phyloP scores from a whole-genome alignment of 2,329 filamentous ascomycete genomes.

The Pseudopithomyces chartarum region DNA sequence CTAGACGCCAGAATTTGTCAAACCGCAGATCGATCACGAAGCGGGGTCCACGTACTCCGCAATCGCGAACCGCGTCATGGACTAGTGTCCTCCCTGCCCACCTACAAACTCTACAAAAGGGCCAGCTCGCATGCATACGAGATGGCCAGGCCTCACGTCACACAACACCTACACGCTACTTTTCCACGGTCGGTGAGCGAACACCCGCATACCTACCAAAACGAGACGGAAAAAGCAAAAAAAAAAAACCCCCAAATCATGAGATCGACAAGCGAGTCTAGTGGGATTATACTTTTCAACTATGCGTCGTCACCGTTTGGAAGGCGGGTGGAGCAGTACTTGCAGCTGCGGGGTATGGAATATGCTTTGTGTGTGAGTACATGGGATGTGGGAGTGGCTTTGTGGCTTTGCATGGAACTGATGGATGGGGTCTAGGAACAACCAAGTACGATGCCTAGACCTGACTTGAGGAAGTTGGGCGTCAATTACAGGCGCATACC shows the following conservation, averaged over 20 bases:
- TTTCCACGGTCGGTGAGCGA: neutral
- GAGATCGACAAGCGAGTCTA: conserved; percentile 23
- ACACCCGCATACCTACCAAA: neutral
- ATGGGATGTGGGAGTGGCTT: neutral
- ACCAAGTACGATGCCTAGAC: conserved; percentile 68
- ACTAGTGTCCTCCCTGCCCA: too few species aligned
- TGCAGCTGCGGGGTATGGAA: conserved; percentile 66
- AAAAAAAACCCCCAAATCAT: conserved; percentile 7
- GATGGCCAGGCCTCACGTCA: too few species aligned
- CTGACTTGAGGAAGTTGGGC: conserved; percentile 65
- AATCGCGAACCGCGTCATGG: too few species aligned
- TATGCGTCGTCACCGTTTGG: conserved; percentile 70
- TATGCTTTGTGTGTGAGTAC: conserved; percentile 48
- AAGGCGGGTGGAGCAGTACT: conserved; percentile 67
- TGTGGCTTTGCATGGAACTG: neutral
- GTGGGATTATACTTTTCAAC: conserved; percentile 65
- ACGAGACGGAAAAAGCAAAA: neutral
- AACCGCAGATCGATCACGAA: too few species aligned
- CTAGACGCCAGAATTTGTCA: too few species aligned
- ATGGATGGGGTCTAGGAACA: conserved; percentile 46
- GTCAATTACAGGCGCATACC: conserved; percentile 73
- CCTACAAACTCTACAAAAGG: too few species aligned
- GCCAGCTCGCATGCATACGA: too few species aligned
- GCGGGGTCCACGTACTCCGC: too few species aligned
- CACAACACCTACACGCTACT: neutral